Base-by-base conservation (phyloP, 177 flowering plant species). In the Vitis hybrid region DNA sequence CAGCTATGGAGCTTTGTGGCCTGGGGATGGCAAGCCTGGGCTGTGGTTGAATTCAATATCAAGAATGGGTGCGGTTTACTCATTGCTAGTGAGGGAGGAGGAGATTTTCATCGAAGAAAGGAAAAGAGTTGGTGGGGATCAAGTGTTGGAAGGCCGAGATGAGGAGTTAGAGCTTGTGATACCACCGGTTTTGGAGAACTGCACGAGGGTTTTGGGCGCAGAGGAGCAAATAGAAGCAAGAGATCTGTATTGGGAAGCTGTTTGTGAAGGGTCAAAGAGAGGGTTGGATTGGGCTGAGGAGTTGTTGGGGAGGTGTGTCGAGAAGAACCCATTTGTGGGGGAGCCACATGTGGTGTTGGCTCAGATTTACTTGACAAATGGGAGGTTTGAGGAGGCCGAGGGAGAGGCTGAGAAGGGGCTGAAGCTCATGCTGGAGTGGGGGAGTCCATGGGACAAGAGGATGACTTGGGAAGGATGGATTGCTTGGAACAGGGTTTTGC, bases 401-500 rank as follows among this genome's bases (percentile, higher is more conserved):
- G 79, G 71, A 31, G 89, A 80, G 82, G 97, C 89, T n/a, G 90
- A 82, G 74, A 79, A 59, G 73, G 99, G 99, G 74, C 50, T 94
- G 77, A 86, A 58, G 16, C 81, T 86, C 54, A 11, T 94, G 74
- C 10, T 94, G 81, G 94, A 88, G 65, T 94, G 98, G 98, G 97
- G 96, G 13, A 88, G 92, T 71, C 91, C 94, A 19, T 95, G 99
- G 99, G 98, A 95, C 65, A 95, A 95, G 91, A 91, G 99, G 82
- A 91, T 76, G 86, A 81, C 94, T 49, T 95, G 98, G 99, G 96
- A 87, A 78, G 98, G 99, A 0, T 93, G 99, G 99, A 59, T 95
- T 76, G 94, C 97, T 71, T 95, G 99, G 99, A 58, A 71, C 3
- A 88, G 99, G 71, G 94, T 91, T 49, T 59, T 92, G 80, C 14